A percentile compares a stretch with the other conserved stretches of the same genome.
Conservation (phyloP, 495 filamentous ascomycete species). For the Xylaria cubensis region DNA sequence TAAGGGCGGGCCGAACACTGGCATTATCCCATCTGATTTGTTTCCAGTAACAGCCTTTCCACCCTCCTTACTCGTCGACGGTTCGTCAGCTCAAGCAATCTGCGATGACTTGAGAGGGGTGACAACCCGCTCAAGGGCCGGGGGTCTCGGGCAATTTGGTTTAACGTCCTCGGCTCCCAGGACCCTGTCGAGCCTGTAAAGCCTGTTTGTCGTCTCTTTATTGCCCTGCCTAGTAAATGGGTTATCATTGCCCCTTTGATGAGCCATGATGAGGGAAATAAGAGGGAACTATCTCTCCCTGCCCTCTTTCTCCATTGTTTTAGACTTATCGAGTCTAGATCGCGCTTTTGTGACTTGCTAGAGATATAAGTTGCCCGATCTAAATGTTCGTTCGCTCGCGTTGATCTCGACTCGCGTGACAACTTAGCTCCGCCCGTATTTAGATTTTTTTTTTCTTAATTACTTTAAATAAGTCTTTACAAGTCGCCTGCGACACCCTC, state of each 20-base stretch:
- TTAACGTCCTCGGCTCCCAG: neutral
- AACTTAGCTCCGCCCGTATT: neutral
- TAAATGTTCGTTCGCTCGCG: constrained; percentile 12
- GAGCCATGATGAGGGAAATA: constrained; percentile 9
- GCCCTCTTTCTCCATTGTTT: neutral
- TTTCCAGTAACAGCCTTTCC: neutral
- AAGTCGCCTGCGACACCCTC: constrained; percentile 13
- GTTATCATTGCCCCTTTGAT: constrained; percentile 21
- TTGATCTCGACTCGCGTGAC: constrained; percentile 5
- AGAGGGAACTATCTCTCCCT: neutral
- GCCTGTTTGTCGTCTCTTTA: constrained; percentile 8
- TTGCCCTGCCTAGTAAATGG: neutral
- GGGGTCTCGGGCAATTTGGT: constrained; percentile 1
- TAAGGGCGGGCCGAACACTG: constrained; percentile 16
- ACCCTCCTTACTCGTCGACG: constrained; percentile 14
- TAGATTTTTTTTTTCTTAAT: constrained; percentile 7
- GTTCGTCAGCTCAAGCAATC: neutral
- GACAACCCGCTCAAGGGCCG: neutral
- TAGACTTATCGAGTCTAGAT: constrained; percentile 13
- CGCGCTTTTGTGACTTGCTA: constrained; percentile 3
- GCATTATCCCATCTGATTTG: constrained; percentile 18
- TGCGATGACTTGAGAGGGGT: neutral
- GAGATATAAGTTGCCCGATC: neutral
- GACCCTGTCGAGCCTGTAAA: constrained; percentile 4
- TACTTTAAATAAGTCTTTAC: neutral